Conservation (phyloP, 2,329 filamentous ascomycete genomes). For the Pseudogymnoascus sp. region DNA sequence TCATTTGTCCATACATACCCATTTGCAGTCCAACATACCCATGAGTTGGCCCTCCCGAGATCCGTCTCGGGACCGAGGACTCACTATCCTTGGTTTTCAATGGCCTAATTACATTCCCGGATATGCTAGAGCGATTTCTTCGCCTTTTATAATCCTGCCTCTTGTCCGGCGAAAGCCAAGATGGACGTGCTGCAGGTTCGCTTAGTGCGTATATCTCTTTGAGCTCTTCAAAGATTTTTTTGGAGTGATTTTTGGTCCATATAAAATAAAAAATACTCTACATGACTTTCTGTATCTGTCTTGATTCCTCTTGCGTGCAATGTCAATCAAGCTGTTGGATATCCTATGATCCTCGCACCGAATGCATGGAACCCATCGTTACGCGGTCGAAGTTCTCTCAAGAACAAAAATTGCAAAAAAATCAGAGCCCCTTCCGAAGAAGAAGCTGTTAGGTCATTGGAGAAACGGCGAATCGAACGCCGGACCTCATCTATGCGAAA, state of each 20-base stretch:
- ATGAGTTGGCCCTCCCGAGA: conserved; percentile 7
- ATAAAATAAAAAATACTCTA: not conserved
- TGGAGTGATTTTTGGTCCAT: not conserved
- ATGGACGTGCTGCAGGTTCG: conserved; percentile 8
- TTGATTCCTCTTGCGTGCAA: not conserved
- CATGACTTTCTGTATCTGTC: not conserved
- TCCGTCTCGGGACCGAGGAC: conserved; percentile 3
- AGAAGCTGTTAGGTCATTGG: conserved; percentile 1
- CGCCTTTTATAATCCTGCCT: conserved; percentile 10
- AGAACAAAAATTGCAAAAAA: not conserved
- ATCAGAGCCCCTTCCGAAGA: not conserved
- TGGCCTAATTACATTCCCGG: conserved; percentile 10
- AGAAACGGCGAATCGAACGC: conserved; percentile 8
- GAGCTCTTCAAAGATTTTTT: not conserved
- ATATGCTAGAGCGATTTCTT: conserved; percentile 7
- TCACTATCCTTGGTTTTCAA: conserved; percentile 10
- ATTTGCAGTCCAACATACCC: conserved; percentile 9
- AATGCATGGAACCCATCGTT: not conserved
- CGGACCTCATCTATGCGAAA: conserved; percentile 8
- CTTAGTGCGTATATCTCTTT: conserved; percentile 10
- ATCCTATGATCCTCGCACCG: not conserved
- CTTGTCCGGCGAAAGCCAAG: conserved; percentile 1
- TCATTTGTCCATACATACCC: not conserved
- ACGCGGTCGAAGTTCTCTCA: not conserved
- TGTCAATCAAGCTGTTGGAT: not conserved